Evolutionary conservation across 2,329 filamentous ascomycete genomes (phyloP).

Genomic region (Pleoardoris graminearum): DNA sequence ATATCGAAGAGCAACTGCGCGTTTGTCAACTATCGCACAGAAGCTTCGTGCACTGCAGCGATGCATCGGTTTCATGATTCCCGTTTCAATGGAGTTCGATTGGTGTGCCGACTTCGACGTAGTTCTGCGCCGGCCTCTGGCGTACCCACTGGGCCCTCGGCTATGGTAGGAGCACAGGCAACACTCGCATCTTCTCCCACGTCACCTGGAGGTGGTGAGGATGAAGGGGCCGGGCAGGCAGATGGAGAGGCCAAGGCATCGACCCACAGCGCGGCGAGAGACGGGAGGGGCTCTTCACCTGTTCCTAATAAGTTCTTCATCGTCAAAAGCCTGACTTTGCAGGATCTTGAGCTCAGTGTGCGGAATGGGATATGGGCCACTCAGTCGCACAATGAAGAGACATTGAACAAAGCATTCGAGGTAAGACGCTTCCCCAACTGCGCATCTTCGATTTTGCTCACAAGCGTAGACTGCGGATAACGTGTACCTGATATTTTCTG

Average conservation of each 20-base stretch:
- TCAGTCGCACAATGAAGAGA: constrained; percentile 88
- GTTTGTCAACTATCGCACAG: constrained; percentile 91
- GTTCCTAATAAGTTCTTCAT: constrained; percentile 82
- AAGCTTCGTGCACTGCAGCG: constrained; percentile 72
- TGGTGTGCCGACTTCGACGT: constrained; percentile 80
- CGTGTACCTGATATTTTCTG: constrained; percentile 92
- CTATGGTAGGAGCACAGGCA: constrained; percentile 42
- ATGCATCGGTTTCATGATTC: constrained; percentile 89
- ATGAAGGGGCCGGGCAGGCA: constrained; percentile 12
- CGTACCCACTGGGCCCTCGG: constrained; percentile 60
- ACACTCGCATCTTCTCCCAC: constrained; percentile 29
- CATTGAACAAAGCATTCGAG: constrained; percentile 79
- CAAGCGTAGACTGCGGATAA: constrained; percentile 69
- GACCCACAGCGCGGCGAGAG: constrained; percentile 16
- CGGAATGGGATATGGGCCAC: constrained; percentile 90
- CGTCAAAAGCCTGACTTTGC: constrained; percentile 87
- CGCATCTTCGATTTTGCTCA: constrained; percentile 16
- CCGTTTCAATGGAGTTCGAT: constrained; percentile 78
- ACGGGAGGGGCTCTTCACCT: constrained; percentile 29
- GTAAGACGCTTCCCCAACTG: constrained; percentile 52
- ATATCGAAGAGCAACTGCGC: constrained; percentile 98
- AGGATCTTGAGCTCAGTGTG: constrained; percentile 89
- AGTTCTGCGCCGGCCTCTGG: constrained; percentile 52
- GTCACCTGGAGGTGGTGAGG: constrained; percentile 26
- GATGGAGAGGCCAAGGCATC: constrained; percentile 19